These are phyloP conservation scores for Corchorus capsularis DNA, from an alignment of 345 rosid species.

Conservation along the genomic window DNA sequence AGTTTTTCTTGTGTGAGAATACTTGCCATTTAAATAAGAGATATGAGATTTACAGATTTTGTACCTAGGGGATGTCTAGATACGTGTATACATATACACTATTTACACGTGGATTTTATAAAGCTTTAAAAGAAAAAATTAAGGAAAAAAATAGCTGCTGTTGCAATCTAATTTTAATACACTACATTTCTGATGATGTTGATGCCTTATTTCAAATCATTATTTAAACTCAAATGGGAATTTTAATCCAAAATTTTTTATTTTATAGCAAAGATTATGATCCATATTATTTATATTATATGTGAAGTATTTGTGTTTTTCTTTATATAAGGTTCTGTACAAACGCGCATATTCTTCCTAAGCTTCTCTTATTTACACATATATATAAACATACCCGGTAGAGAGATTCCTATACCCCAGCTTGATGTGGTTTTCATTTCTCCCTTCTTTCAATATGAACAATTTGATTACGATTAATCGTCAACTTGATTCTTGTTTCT, in stretches of 20 bases:
- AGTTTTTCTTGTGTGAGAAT: slow-evolving; percentile 25
- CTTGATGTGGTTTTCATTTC: not conserved
- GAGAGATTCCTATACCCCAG: not conserved
- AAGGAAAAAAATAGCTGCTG: not conserved
- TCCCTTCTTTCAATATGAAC: not conserved
- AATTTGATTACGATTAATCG: not conserved
- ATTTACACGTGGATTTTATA: slow-evolving; percentile 9
- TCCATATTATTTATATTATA: not conserved
- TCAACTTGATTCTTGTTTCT: not conserved
- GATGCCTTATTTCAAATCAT: not conserved
- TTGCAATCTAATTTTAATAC: slow-evolving; percentile 6
- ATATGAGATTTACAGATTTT: slow-evolving; percentile 18
- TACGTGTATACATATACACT: not conserved
- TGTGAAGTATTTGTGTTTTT: not conserved
- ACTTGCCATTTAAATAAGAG: slow-evolving; percentile 22
- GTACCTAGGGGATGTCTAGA: not conserved
- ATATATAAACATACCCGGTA: not conserved
- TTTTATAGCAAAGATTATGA: not conserved
- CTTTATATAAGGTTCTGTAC: not conserved
- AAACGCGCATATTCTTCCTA: not conserved
- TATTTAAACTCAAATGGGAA: not conserved
- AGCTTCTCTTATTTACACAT: not conserved
- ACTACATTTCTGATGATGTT: slow-evolving; percentile 18
- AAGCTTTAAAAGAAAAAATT: slow-evolving; percentile 3
- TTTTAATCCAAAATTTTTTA: not conserved